Conservation (phyloP, 1,284 basidiomycete genomes). For the Boletus hoseneyae region DNA sequence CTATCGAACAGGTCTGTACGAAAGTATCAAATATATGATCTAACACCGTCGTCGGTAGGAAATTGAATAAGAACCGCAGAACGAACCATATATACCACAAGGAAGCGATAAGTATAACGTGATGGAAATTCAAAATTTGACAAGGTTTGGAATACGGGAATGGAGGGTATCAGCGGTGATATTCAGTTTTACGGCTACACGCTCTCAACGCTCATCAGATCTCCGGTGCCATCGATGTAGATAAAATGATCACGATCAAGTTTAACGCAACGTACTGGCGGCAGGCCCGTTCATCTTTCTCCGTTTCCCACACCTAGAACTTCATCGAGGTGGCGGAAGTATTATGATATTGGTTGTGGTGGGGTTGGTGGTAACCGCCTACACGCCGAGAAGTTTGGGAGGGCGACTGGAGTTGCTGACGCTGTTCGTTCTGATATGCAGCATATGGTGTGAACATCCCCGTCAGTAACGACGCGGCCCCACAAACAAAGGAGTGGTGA, state of each 20-base stretch:
- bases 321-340: neutral
- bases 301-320: too few relatives aligned
- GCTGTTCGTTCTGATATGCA: neutral
- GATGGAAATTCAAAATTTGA: neutral
- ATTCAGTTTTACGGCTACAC: neutral
- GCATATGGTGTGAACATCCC: constrained; percentile 13
- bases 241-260: too few relatives aligned
- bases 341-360: neutral
- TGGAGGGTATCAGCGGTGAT: neutral
- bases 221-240: neutral
- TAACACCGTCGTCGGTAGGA: neutral
- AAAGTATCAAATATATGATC: neutral
- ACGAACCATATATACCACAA: neutral
- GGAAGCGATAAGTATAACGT: neutral
- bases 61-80: neutral
- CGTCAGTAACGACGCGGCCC: constrained; percentile 7
- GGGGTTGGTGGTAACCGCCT: neutral
- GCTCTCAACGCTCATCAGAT: neutral
- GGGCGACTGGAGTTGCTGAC: neutral
- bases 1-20: neutral
- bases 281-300: too few relatives aligned
- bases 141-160: too few relatives aligned
- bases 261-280: too few relatives aligned
- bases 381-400: neutral
- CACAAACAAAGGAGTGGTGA: constrained; percentile 6